Percentiles rank a stretch among this genome's conserved stretches.
Evolutionary conservation across 768 basidiomycete genomes (phyloP).

Genomic region (Glaciozyma martinii): DNA sequence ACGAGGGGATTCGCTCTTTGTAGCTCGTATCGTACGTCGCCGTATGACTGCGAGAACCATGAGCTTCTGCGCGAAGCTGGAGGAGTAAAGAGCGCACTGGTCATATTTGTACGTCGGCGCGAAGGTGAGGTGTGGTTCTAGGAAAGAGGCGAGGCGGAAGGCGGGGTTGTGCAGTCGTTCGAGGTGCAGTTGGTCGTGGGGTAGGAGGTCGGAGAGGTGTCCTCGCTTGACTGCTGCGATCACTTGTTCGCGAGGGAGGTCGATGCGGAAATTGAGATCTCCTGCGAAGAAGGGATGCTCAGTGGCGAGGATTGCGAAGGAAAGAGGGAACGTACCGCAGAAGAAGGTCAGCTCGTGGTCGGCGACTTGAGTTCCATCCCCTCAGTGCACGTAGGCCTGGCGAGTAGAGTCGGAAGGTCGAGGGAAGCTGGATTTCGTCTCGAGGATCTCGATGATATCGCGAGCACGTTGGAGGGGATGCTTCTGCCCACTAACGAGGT

Average conservation of each 20-base stretch:
- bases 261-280: slow-evolving; percentile 94
- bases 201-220: slow-evolving; percentile 55
- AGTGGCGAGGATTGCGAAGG: not conserved
- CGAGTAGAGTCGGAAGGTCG: not conserved
- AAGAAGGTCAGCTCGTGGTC: slow-evolving; percentile 92
- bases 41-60: no score
- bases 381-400: slow-evolving; percentile 65
- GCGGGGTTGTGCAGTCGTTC: slow-evolving; percentile 77
- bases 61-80: no score
- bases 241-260: slow-evolving; percentile 75
- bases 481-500: slow-evolving; percentile 55
- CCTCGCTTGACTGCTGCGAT: slow-evolving; percentile 56
- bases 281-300: slow-evolving; percentile 42
- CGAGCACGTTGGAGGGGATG: slow-evolving; percentile 54
- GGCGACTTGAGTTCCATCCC: slow-evolving; percentile 82
- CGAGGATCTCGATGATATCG: slow-evolving; percentile 76
- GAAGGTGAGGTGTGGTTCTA: slow-evolving; percentile 70
- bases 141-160: slow-evolving; percentile 73
- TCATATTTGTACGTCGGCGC: slow-evolving; percentile 90
- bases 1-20: slow-evolving; percentile 81
- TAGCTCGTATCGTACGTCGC: slow-evolving; percentile 68
- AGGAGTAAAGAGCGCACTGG: no score
- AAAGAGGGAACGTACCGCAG: not conserved
- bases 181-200: slow-evolving; percentile 80
- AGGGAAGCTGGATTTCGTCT: slow-evolving; percentile 48